Conservation (phyloP, 2,329 filamentous ascomycete species). For the Cercospora beticola region DNA sequence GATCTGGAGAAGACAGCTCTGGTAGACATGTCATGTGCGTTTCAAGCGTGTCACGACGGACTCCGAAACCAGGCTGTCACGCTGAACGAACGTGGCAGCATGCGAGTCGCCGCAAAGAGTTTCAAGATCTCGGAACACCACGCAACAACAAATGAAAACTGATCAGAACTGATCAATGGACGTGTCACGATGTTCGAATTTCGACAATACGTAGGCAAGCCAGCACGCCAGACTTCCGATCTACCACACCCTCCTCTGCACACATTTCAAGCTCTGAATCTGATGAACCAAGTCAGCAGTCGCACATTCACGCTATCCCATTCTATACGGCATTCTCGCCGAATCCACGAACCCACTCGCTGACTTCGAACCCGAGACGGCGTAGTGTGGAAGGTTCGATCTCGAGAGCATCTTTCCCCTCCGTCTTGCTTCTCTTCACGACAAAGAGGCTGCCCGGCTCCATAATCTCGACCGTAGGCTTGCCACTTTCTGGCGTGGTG, state of each 20-base stretch:
- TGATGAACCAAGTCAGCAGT: not conserved
- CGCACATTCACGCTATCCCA: not conserved
- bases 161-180: not conserved
- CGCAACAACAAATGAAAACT: too few species aligned
- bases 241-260: not conserved
- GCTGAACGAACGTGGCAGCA: not conserved
- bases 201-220: not conserved
- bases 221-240: not conserved
- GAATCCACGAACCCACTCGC: slow-evolving; percentile 66
- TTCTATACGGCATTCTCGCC: slow-evolving; percentile 21
- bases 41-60: not conserved
- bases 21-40: not conserved
- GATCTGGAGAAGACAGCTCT: not conserved
- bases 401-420: slow-evolving; percentile 29
- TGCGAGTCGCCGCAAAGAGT: not conserved
- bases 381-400: slow-evolving; percentile 58
- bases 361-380: slow-evolving; percentile 80
- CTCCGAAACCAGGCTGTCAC: slow-evolving; percentile 3
- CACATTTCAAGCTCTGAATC: not conserved
- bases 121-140: not conserved
- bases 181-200: not conserved
- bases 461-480: slow-evolving; percentile 41
- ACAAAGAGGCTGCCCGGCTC: slow-evolving; percentile 45
- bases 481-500: slow-evolving; percentile 23
- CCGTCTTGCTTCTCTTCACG: slow-evolving; percentile 42